Percentiles rank a stretch among this genome's conserved stretches.
Conservation (phyloP, 345 rosid genomes). For the Aquilaria malaccensis region DNA sequence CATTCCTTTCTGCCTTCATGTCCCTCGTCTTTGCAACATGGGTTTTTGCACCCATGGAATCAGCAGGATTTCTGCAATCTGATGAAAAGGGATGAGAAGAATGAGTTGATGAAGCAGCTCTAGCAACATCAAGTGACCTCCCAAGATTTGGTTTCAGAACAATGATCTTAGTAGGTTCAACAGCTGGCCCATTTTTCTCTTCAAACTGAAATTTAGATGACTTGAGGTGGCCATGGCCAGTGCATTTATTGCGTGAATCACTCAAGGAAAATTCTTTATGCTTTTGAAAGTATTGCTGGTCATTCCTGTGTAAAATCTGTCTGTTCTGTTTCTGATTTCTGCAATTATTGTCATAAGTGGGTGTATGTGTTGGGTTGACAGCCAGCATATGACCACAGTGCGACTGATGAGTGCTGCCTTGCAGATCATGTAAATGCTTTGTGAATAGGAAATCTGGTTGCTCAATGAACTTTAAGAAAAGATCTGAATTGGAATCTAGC, state of each 20-base stretch:
- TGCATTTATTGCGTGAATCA: slow-evolving; percentile 25
- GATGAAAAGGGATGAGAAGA: slow-evolving; percentile 43
- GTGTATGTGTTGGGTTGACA: slow-evolving; percentile 31
- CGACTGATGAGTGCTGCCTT: slow-evolving; percentile 30
- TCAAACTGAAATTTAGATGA: slow-evolving; percentile 33
- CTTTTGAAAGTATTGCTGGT: slow-evolving; percentile 24
- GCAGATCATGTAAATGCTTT: slow-evolving; percentile 74
- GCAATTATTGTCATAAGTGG: slow-evolving; percentile 19
- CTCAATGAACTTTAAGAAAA: slow-evolving; percentile 71
- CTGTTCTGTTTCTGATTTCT: slow-evolving; percentile 29
- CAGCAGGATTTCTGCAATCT: slow-evolving; percentile 26
- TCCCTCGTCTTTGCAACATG: slow-evolving; percentile 26
- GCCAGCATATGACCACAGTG: slow-evolving; percentile 35
- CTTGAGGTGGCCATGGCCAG: slow-evolving; percentile 23
- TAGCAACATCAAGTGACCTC: slow-evolving; percentile 37
- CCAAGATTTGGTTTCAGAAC: slow-evolving; percentile 85
- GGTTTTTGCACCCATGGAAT: slow-evolving; percentile 30
- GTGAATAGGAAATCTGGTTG: slow-evolving; percentile 82
- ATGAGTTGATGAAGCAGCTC: slow-evolving; percentile 38
- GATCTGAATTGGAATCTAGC: slow-evolving; percentile 75
- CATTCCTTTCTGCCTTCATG: slow-evolving; percentile 40
- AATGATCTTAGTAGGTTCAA: slow-evolving; percentile 70
- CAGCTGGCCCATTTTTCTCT: slow-evolving; percentile 28
- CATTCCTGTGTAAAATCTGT: slow-evolving; percentile 27
- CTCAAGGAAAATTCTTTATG: slow-evolving; percentile 22